phyloP scores from a whole-genome alignment of 257 asterid genomes.

The Ballota nigra region DNA sequence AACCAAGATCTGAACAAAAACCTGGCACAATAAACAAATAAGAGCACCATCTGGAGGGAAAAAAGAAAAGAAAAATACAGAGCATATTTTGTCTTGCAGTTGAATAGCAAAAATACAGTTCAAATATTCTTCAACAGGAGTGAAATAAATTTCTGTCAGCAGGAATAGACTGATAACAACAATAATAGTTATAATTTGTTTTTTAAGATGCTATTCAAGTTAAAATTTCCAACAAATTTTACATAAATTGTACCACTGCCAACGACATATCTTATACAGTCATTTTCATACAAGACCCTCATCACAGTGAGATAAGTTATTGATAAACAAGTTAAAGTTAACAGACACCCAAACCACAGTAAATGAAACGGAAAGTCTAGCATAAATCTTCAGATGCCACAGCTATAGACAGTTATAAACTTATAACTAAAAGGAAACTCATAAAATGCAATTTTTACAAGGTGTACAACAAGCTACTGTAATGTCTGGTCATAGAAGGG shows the following conservation, averaged over 20 bases:
- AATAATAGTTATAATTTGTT: background rate
- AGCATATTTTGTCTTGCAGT: background rate
- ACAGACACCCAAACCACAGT: background rate
- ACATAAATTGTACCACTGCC: background rate
- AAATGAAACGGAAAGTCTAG: background rate
- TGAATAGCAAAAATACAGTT: background rate
- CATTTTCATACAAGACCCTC: background rate
- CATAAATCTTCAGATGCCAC: background rate
- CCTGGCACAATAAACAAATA: constrained; percentile 20
- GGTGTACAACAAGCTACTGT: background rate
- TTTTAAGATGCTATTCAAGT: background rate
- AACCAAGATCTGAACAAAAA: background rate
- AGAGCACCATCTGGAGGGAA: constrained; percentile 8
- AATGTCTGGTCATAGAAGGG: background rate
- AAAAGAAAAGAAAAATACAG: background rate
- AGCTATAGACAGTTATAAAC: background rate
- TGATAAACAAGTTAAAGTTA: background rate
- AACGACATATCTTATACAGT: background rate
- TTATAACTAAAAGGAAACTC: background rate
- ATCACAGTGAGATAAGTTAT: background rate
- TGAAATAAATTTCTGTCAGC: background rate
- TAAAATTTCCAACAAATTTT: background rate
- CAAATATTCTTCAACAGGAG: background rate
- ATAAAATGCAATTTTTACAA: background rate
- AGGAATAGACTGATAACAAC: background rate